phyloP scores from a whole-genome alignment of 2,329 filamentous ascomycete genomes.

The Microsporum audouinii region DNA sequence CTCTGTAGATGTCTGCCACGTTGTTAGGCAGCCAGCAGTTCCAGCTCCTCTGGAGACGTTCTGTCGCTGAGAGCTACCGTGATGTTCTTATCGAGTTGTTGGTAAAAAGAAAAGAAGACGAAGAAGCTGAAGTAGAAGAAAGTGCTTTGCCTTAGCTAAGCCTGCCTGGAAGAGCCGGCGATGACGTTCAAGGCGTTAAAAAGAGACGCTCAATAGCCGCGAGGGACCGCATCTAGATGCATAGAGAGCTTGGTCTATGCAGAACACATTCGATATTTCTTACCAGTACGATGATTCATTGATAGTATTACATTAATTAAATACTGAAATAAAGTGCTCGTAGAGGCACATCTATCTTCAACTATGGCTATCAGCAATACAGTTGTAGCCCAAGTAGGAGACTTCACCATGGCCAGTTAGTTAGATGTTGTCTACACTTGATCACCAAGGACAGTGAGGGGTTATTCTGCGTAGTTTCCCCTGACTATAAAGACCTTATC shows the following conservation, averaged over 20 bases:
- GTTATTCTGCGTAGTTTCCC: not conserved
- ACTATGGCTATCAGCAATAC: too few species aligned
- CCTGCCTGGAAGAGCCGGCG: not conserved
- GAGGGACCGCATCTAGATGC: not conserved
- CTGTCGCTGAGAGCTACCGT: not conserved
- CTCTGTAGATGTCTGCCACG: not conserved
- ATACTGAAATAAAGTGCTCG: too few species aligned
- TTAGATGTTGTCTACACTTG: too few species aligned
- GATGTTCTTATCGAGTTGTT: not conserved
- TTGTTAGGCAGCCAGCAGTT: not conserved
- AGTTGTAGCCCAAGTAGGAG: too few species aligned
- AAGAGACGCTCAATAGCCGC: not conserved
- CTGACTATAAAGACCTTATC: not conserved
- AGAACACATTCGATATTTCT: too few species aligned
- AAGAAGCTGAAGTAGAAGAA: not conserved
- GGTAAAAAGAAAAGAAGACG: not conserved
- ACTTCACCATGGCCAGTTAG: too few species aligned
- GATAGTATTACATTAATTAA: too few species aligned
- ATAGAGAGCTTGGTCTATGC: too few species aligned
- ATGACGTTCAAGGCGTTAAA: not conserved
- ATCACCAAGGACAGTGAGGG: too few species aligned
- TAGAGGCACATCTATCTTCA: too few species aligned
- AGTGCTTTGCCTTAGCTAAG: not conserved
- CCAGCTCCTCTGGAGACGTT: not conserved
- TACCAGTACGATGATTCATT: too few species aligned